A percentile compares a stretch with the other conserved stretches of the same genome.
Conservation (phyloP, 176 grass and related monocot species). For the Thinopyrum elongatum region DNA sequence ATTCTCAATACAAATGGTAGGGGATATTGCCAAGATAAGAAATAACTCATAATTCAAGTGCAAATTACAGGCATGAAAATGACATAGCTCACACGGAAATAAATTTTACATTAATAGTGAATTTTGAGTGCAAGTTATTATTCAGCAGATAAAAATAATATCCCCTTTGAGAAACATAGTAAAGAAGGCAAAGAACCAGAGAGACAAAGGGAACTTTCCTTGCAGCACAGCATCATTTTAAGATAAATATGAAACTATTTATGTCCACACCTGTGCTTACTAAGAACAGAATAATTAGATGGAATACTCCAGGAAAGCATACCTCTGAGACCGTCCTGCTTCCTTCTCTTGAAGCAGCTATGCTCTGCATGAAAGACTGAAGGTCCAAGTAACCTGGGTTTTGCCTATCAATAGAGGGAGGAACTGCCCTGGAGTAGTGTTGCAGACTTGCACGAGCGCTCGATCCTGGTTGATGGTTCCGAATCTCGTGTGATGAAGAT, state of each 20-base stretch:
- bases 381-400: constrained; percentile 43
- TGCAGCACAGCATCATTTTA: not conserved
- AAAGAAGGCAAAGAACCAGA: not conserved
- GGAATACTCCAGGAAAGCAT: not conserved
- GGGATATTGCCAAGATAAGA: not conserved
- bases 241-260: not conserved
- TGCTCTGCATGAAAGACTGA: constrained; percentile 59
- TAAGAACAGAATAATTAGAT: constrained; percentile 5
- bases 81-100: not conserved
- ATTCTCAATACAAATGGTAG: too few relatives aligned
- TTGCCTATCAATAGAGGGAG: constrained; percentile 39
- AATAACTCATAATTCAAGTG: not conserved
- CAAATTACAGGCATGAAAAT: not conserved
- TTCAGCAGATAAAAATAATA: not conserved
- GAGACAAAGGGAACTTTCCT: not conserved
- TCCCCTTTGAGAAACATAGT: not conserved
- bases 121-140: not conserved
- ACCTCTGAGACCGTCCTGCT: constrained; percentile 55
- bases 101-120: not conserved
- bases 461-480: constrained; percentile 38
- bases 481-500: constrained; percentile 39
- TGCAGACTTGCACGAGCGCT: constrained; percentile 43
- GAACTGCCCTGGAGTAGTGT: constrained; percentile 40
- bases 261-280: not conserved
- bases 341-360: constrained; percentile 56